A percentile compares a stretch with the other conserved stretches of the same genome.
phyloP scores from a whole-genome alignment of 805 yeast species.

The Cyberlindnera mrakii region DNA sequence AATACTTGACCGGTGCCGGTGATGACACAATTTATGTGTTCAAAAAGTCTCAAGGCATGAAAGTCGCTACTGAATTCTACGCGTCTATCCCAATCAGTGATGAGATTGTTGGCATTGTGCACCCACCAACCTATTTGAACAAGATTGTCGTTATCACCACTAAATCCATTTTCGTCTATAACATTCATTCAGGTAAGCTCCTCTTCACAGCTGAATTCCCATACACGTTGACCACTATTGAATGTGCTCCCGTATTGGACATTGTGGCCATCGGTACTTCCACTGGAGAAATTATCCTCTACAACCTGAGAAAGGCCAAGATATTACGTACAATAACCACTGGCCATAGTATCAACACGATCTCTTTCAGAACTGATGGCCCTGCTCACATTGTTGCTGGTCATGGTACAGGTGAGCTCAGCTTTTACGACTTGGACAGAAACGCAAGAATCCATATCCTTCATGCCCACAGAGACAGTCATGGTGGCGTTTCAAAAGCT shows the following conservation, averaged over 20 bases:
- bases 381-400: constrained; percentile 78
- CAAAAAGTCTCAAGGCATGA: constrained; percentile 38
- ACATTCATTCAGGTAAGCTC: constrained; percentile 71
- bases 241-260: constrained; percentile 83
- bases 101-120: constrained; percentile 59
- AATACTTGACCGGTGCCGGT: constrained; percentile 57
- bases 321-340: constrained; percentile 44
- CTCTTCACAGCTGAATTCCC: constrained; percentile 52
- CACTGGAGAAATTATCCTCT: constrained; percentile 59
- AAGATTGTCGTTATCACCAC: constrained; percentile 82
- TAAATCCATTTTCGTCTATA: constrained; percentile 53
- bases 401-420: constrained; percentile 71
- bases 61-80: constrained; percentile 57
- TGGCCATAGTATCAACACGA: constrained; percentile 37
- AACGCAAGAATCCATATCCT: constrained; percentile 71
- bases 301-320: constrained; percentile 61
- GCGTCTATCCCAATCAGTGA: constrained; percentile 65
- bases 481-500: constrained; percentile 74
- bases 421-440: constrained; percentile 75
- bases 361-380: constrained; percentile 91
- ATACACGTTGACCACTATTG: constrained; percentile 60
- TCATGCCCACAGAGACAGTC: constrained; percentile 62
- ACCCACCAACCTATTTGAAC: constrained; percentile 89
- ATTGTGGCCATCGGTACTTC: constrained; percentile 71
- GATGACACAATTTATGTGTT: constrained; percentile 45